Percentiles rank a stretch among this genome's conserved stretches.
These are phyloP conservation scores for Cyclotella sp. DNA, from an alignment of 108 stramenopile species.

Conservation along the genomic window DNA sequence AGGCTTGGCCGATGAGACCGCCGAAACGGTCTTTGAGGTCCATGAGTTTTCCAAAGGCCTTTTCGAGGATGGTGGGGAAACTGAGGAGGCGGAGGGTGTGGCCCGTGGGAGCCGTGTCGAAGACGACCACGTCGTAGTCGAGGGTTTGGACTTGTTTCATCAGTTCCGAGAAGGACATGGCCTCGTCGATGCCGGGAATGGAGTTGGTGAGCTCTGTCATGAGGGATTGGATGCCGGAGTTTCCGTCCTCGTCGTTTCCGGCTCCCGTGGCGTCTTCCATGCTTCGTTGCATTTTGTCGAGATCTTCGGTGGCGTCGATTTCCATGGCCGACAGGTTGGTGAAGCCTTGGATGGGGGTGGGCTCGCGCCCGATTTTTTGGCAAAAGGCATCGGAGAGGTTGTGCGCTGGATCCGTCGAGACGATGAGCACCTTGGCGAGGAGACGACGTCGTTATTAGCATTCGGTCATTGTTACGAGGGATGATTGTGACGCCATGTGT, in stretches of 20 bases:
- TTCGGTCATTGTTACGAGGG: background rate
- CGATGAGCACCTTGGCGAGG: constrained; percentile 80
- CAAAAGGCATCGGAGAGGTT: constrained; percentile 98
- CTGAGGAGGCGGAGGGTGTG: constrained; percentile 97
- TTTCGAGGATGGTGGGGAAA: constrained; percentile 98
- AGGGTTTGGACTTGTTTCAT: constrained; percentile 96
- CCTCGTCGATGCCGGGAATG: constrained; percentile 99
- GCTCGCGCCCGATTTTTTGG: constrained; percentile 98
- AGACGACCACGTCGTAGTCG: constrained; percentile 97
- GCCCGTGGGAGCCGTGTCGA: constrained; percentile 99
- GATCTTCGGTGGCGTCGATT: constrained; percentile 95
- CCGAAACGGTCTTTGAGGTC: constrained; percentile 97
- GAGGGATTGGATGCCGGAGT: constrained; percentile 78
- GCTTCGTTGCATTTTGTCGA: constrained; percentile 85
- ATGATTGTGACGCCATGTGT: too few relatives aligned
- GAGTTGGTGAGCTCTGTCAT: constrained; percentile 93
- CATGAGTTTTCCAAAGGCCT: constrained; percentile 96
- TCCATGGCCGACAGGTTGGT: constrained; percentile 97
- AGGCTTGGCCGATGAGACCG: constrained; percentile 94
- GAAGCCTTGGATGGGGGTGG: constrained; percentile 96
- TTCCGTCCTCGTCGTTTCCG: constrained; percentile 68
- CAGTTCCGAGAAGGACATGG: constrained; percentile 97
- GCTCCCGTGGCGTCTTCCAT: constrained; percentile 72
- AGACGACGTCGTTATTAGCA: background rate
- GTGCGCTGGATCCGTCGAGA: constrained; percentile 99